Evolutionary conservation across 805 yeast species (phyloP), one percentile per base, ranked within the genome.

Genomic region (Schwanniomyces polymorphus): DNA sequence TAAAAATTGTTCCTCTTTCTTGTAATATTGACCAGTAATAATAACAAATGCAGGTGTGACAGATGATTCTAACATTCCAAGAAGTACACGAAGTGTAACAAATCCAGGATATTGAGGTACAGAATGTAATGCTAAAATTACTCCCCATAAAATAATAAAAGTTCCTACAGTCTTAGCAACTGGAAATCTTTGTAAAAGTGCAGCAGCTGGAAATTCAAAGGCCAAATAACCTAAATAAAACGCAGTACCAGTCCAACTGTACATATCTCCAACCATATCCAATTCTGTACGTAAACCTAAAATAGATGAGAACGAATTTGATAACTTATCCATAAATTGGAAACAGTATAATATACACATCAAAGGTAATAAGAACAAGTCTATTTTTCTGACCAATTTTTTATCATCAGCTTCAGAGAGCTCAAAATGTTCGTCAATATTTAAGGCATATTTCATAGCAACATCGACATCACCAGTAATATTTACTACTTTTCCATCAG

Each of bases 141-240:
- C 47, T 18, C 90, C 90, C 91, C 91, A 86, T 0, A 79, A 38
- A n/a, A 82, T 56, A 34, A 85, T 75, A 48, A 76, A 75, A 1
- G 62, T 49, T 8, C 79, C 67, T 3, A 78, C 69, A 3, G 81
- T 64, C 52, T 79, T 81, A 5, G 82, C 75, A 51, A 85, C 70
- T 2, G 85, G 86, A 43, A 81, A 76, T 45, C 69, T 71, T 60
- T 86, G 91, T 21, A 83, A 57, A 1, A 75, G 42, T 41, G 67
- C 56, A 7, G 72, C 61, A 2, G 78, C 73, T 4, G 83, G 80
- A 45, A 78, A 64, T 53, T 81, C 84, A 56, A 81, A 84, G 7
- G 68, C 69, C 41, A 86, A 60, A 58, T 84, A 86, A 2, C 91
- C 91, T 33, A 86, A 35, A 63, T 75, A 63, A 55, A 76, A 61